Base-by-base conservation (phyloP, 2,329 filamentous ascomycete genomes). In the Chrysosphaeria jannelii region DNA sequence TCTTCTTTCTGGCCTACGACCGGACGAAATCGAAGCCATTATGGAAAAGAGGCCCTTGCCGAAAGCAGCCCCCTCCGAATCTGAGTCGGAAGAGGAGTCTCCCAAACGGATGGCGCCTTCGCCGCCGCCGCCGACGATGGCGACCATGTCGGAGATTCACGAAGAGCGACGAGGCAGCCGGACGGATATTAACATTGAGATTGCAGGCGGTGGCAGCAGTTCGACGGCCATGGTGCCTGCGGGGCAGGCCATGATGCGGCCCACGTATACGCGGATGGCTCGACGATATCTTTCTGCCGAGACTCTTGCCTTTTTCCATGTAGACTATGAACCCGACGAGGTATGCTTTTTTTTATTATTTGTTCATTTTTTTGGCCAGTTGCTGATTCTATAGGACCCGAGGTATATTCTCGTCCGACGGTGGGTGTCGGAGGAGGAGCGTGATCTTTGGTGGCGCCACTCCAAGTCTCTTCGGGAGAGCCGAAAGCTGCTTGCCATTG, bases 401-500 rank as follows among this genome's bases (percentile, higher is more conserved):
- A 61, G 69, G 22, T 78, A 61, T 33, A 48, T 78, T 26, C 42
- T 79, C 28, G 69, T 78, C 44, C 71, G 30, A 42, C 53, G 62
- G 26, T 72, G 61, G 60, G 61, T 78, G 24, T 57, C 60, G 4
- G 63, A 75, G 33, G 56, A 58, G 29, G 58, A 75, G 37, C 70
- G 75, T 35, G 57, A 74, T 28, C 47, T 61, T 27, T 53, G 76
- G 23, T 79, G 71, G 54, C 54, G 59, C 20, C 68, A 78, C 42
- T 75, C 70, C 3, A 53, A 52, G 29, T 46, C 53, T 20, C 39
- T 74, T 30, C 62, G 64, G n/a, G 56, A 63, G 35, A 51, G 49
- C 37, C 46, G 50, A 5, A 51, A 47, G 34, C 39, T 50, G 20
- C 39, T 53, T 27, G 36, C 42, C 25, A 43, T 60, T 23, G 51